Evolutionary conservation across 129 eudicot genomes (phyloP).

Genomic region (Pseudognaphalium luteoalbum): DNA sequence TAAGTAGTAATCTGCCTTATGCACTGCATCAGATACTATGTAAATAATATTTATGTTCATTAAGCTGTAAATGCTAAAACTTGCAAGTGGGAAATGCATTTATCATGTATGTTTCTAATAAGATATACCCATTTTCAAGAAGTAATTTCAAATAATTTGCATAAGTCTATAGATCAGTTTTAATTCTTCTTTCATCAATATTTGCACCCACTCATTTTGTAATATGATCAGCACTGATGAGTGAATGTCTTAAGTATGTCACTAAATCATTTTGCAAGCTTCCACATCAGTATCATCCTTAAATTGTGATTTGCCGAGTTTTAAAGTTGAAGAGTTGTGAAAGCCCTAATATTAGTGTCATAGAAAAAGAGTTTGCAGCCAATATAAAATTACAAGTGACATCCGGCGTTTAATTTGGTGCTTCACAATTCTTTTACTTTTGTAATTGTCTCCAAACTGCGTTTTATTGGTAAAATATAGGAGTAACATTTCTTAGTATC

Average conservation of each 20-base stretch:
- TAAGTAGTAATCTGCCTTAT: constrained; percentile 7
- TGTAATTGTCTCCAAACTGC: not conserved
- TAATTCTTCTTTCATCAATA: constrained; percentile 10
- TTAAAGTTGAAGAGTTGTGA: too few species aligned
- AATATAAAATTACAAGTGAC: not conserved
- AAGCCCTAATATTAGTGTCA: too few species aligned
- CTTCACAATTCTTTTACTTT: not conserved
- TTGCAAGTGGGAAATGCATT: not conserved
- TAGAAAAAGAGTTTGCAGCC: not conserved
- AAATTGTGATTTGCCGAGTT: too few species aligned
- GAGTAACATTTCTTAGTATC: not conserved
- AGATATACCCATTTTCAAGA: constrained; percentile 9
- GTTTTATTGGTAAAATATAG: not conserved
- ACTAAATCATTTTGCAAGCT: constrained; percentile 3
- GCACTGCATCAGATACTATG: not conserved
- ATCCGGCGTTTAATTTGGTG: constrained; percentile 1
- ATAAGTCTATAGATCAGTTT: constrained; percentile 14
- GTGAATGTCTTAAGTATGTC: constrained; percentile 4
- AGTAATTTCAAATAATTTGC: constrained; percentile 4
- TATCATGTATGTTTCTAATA: not conserved
- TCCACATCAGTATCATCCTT: constrained; percentile 2
- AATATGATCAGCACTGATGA: not conserved
- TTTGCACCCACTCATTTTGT: constrained; percentile 6
- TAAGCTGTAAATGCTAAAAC: constrained; percentile 4
- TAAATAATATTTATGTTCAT: constrained; percentile 5